These are phyloP conservation scores for Huntiella decipiens DNA, from an alignment of 2,329 filamentous ascomycete genomes.

Conservation along the genomic window DNA sequence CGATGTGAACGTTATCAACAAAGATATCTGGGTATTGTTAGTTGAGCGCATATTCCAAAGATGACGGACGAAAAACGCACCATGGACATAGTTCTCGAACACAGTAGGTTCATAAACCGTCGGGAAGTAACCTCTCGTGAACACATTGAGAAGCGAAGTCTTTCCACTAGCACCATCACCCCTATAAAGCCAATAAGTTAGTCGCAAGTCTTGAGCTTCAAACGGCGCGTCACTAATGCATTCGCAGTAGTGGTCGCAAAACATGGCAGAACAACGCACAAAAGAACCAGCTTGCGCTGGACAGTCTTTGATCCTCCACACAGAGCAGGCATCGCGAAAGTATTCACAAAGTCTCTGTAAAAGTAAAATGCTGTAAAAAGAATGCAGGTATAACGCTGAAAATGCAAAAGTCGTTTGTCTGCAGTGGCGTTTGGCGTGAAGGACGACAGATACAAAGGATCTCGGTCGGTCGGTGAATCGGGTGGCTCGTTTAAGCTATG, in stretches of 20 bases:
- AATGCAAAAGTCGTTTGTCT: too few species aligned
- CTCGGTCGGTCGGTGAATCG: too few species aligned
- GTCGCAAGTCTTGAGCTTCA: background rate
- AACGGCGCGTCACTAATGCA: background rate
- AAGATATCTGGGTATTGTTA: conserved; percentile 56
- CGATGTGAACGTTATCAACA: conserved; percentile 91
- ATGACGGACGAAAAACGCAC: conserved; percentile 28
- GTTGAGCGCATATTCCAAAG: background rate
- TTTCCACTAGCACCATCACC: conserved; percentile 95
- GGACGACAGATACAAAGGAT: too few species aligned
- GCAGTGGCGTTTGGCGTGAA: too few species aligned
- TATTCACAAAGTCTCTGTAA: too few species aligned
- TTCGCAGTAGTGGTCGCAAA: background rate
- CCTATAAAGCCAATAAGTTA: conserved; percentile 25
- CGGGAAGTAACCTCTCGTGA: conserved; percentile 97
- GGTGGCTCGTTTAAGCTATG: too few species aligned
- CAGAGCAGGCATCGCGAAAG: conserved; percentile 16
- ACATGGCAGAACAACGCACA: conserved; percentile 30
- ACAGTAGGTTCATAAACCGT: conserved; percentile 97
- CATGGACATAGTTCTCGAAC: conserved; percentile 98
- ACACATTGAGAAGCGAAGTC: conserved; percentile 92
- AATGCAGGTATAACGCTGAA: too few species aligned
- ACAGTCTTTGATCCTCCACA: conserved; percentile 67
- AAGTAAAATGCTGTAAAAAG: too few species aligned
- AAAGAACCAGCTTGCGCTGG: conserved; percentile 86